Evolutionary conservation across 768 basidiomycete genomes (phyloP).

Genomic region (Auriscalpium microsporum): DNA sequence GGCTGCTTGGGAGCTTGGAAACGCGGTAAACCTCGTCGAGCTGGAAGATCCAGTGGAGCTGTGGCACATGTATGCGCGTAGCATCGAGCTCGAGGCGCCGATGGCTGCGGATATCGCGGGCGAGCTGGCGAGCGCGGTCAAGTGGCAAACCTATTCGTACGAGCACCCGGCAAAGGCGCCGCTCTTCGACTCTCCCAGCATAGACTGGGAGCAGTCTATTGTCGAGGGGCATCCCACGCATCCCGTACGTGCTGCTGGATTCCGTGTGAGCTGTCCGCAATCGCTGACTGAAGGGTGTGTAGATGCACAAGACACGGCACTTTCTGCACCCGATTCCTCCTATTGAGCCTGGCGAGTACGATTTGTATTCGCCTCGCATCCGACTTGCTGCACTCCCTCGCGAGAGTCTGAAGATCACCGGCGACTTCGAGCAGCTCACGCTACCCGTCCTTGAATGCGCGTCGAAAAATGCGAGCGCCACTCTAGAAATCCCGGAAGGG

Average conservation of each 20-base stretch:
- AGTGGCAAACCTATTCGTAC: constrained; percentile 48
- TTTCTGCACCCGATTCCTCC: constrained; percentile 43
- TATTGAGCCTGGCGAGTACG: constrained; percentile 37
- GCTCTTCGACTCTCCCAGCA: constrained; percentile 36
- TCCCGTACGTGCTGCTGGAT: constrained; percentile 29
- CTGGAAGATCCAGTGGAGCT: constrained; percentile 28
- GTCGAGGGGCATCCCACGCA: constrained; percentile 55
- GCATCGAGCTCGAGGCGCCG: constrained; percentile 26
- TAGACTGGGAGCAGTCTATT: constrained; percentile 55
- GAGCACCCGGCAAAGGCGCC: constrained; percentile 40
- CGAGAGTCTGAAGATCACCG: constrained; percentile 36
- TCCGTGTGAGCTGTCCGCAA: neutral
- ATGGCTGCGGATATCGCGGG: constrained; percentile 34
- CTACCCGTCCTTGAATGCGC: constrained; percentile 34
- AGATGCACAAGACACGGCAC: constrained; percentile 53
- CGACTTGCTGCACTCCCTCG: constrained; percentile 40
- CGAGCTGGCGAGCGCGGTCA: constrained; percentile 41
- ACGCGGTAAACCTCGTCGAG: neutral
- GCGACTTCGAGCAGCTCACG: constrained; percentile 39
- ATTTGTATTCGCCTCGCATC: constrained; percentile 40
- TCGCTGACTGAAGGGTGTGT: neutral
- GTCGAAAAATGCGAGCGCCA: constrained; percentile 28
- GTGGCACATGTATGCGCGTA: constrained; percentile 36
- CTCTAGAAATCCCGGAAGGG: constrained; percentile 26
- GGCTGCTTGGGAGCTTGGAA: constrained; percentile 1